These are phyloP conservation scores for Spathaspora passalidarum DNA, from an alignment of 805 yeast species.

Conservation along the genomic window DNA sequence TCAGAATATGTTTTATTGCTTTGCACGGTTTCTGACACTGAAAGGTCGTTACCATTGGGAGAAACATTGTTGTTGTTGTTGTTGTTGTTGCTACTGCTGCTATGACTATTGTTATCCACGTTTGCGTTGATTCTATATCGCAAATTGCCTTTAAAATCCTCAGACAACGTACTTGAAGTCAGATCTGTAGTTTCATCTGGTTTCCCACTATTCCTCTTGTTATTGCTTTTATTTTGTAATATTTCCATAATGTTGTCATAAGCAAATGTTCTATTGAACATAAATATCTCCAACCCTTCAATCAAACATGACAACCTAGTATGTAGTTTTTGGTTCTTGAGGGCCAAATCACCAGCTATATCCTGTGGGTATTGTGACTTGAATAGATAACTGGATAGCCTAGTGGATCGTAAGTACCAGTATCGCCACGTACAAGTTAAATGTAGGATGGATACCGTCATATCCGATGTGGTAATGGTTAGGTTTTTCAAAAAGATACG, in stretches of 20 bases:
- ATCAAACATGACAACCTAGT: constrained; percentile 55
- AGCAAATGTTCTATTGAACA: constrained; percentile 76
- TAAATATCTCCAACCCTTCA: constrained; percentile 79
- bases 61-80: neutral
- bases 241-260: constrained; percentile 61
- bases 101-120: neutral
- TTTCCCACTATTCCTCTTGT: neutral
- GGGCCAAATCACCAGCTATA: neutral
- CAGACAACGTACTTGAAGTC: constrained; percentile 7
- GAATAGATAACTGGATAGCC: constrained; percentile 35
- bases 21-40: too few relatives aligned
- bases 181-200: constrained; percentile 5
- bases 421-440: constrained; percentile 87
- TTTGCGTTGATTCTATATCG: constrained; percentile 4
- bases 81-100: neutral
- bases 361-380: neutral
- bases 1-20: neutral
- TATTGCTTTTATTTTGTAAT: constrained; percentile 12
- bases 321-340: constrained; percentile 46
- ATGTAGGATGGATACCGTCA: constrained; percentile 65
- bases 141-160: constrained; percentile 5
- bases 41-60: neutral
- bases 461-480: constrained; percentile 69
- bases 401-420: constrained; percentile 59
- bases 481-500: constrained; percentile 74